Evolutionary conservation across 1,284 basidiomycete genomes (phyloP), one percentile per base, ranked within the genome.

Genomic region (Apiotrichum veenhuisii): DNA sequence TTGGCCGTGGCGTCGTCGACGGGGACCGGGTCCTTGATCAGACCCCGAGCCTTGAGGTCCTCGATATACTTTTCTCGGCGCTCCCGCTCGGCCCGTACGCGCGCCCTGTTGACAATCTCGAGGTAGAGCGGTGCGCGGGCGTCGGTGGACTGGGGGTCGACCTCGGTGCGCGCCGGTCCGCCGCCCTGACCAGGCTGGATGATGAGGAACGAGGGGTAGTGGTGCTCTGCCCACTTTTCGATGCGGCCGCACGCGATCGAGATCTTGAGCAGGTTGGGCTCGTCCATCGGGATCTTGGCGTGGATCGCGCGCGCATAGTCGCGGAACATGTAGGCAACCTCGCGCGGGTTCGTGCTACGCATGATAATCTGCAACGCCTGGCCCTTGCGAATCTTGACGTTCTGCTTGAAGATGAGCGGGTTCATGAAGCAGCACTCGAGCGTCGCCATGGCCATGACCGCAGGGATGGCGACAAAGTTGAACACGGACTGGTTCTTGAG

Each of bases 381-480:
- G 1, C 91, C 91, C 73, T 94, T 95, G 56, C 95, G 84, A 68
- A 98, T 98, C 79, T 98, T 98, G 75, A 98, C 87, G 70, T 97
- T 96, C 68, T 83, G 79, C 68, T 88, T 83, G 76, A 97, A 86
- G 80, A 98, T 89, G n/a, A 82, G 80, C 2, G 85, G 84, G 78
- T 98, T 98, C 88, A 90, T 91, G 78, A 94, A 96, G 77, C 93
- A 95, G 52, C 88, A 75, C 49, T 89, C 84, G 26, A 98, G 81
- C 9, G 94, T 98, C 8, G 96, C 94, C 65, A 98, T 89, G 0
- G 95, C 93, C 95, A 98, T 98, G 23, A 87, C 85, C 34, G 89
- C 91, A 12, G 95, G 95, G 59, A 98, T 91, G 3, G 95, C 92
- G 67, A 91, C 93, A 78, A 98, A 98, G 77, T 91, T 91, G 82